Evolutionary conservation across 805 yeast species (phyloP).

Genomic region (Ogataea trehalophila): DNA sequence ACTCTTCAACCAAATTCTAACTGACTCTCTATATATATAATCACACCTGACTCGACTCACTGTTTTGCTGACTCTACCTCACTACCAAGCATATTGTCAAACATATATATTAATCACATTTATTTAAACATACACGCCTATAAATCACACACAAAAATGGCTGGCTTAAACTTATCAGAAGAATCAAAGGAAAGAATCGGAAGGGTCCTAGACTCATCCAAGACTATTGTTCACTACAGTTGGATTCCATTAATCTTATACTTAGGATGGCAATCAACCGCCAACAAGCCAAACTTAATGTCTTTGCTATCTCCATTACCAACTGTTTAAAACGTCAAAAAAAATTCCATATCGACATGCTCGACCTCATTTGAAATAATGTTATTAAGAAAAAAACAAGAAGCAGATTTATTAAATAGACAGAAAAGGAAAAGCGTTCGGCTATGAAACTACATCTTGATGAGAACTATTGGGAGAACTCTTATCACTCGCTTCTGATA

Average conservation of each 20-base stretch:
- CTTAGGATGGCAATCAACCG: slow-evolving; percentile 79
- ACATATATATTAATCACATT: not conserved
- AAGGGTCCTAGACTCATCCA: slow-evolving; percentile 76
- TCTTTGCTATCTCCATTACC: slow-evolving; percentile 77
- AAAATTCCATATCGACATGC: not conserved
- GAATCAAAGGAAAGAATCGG: slow-evolving; percentile 76
- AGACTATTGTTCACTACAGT: slow-evolving; percentile 89
- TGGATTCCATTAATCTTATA: slow-evolving; percentile 95
- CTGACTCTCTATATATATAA: too few relatives aligned
- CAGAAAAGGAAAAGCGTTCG: too few relatives aligned
- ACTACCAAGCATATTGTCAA: not conserved
- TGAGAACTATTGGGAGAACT: too few relatives aligned
- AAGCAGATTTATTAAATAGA: not conserved
- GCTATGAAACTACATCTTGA: too few relatives aligned
- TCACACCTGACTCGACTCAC: too few relatives aligned
- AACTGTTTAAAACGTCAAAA: slow-evolving; percentile 43
- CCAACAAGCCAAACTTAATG: slow-evolving; percentile 80
- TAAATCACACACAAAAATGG: slow-evolving; percentile 23
- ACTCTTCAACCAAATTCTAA: too few relatives aligned
- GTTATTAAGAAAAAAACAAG: not conserved
- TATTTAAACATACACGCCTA: too few relatives aligned
- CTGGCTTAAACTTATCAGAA: slow-evolving; percentile 38
- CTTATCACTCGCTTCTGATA: too few relatives aligned
- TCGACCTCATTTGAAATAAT: not conserved
- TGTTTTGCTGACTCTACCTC: not conserved